Percentiles rank a stretch among this genome's conserved stretches.
These are phyloP conservation scores for Psilocybe cyanescens DNA, from an alignment of 768 basidiomycete species.

Conservation along the genomic window DNA sequence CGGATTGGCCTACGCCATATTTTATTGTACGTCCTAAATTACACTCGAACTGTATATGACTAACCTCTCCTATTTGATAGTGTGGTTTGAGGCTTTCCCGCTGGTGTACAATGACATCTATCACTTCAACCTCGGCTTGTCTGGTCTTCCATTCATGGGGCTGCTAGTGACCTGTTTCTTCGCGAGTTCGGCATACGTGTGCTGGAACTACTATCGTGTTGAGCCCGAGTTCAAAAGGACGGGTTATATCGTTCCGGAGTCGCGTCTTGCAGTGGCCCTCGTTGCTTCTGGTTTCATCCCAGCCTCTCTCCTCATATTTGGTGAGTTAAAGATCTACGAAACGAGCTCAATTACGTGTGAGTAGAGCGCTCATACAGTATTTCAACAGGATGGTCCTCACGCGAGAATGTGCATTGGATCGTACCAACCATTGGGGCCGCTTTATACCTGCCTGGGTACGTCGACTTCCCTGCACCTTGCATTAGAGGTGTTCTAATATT, in stretches of 20 bases:
- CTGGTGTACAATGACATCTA: conserved; percentile 1
- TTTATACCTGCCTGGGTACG: not conserved
- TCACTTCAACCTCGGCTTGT: not conserved
- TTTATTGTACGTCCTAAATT: not conserved
- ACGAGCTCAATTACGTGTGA: not conserved
- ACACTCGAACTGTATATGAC: too few relatives aligned
- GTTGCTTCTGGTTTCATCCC: not conserved
- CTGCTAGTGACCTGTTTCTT: not conserved
- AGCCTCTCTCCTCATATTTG: not conserved
- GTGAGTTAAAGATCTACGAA: not conserved
- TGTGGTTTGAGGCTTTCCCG: not conserved
- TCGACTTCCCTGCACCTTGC: not conserved
- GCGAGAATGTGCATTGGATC: not conserved
- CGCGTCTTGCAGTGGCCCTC: not conserved
- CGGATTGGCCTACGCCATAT: not conserved
- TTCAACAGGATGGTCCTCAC: not conserved
- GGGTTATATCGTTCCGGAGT: not conserved
- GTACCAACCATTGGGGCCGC: not conserved
- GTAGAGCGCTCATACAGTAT: not conserved
- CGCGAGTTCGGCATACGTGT: not conserved
- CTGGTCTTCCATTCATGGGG: not conserved
- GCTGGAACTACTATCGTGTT: not conserved
- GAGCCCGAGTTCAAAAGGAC: not conserved
- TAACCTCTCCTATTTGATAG: not conserved
- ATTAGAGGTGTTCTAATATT: not conserved